Base-by-base conservation (phyloP, 805 yeast species). In the Hanseniaspora valbyensis region DNA sequence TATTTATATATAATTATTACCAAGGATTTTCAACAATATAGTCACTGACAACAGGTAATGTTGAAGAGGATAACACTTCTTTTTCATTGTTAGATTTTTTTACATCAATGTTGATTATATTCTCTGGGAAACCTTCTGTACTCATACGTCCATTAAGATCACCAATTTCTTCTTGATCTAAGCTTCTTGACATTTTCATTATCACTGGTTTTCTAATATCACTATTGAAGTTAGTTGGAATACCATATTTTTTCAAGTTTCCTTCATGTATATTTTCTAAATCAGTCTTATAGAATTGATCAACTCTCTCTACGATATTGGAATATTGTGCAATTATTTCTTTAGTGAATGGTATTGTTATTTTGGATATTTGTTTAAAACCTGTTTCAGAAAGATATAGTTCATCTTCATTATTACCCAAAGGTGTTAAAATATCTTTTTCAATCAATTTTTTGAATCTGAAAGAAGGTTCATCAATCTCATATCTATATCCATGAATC, bases 401-500 rank as follows among this genome's bases (percentile, higher is more conserved):
- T 9, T 18, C 42, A 39, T 25, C 22, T 39, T 39, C 12, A 12
- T 21, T 6, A 5, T 9, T 16, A 4, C 16, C 22, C 14, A 3
- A 3, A 6, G 42, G 21, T 16, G 5, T 25, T n/a, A 25, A 19
- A 25, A 39, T 16, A 25, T 39, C 42, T 25, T 39, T 39, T 14
- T 39, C 42, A 16, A 39, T 39, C 16, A 48, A 52, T 5, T 57
- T 53, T 44, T 51, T 51, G 42, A 77, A 71, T 8, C 83, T 74
- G 42, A 89, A 68, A 55, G 80, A 81, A 16, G 69, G 68, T 61
- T 92, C 99, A 12, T 81, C 78, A 4, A 87, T 76, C 62, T 92
- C 98, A 59, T 87, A 84, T 43, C 84, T 76, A 66, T 92, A 92
- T 57, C 79, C 75, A 54, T 84, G 82, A 30, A 82, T 74, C 0